Evolutionary conservation across 164 flowering plant species (phyloP).

Genomic region (Stephania cephalantha): DNA sequence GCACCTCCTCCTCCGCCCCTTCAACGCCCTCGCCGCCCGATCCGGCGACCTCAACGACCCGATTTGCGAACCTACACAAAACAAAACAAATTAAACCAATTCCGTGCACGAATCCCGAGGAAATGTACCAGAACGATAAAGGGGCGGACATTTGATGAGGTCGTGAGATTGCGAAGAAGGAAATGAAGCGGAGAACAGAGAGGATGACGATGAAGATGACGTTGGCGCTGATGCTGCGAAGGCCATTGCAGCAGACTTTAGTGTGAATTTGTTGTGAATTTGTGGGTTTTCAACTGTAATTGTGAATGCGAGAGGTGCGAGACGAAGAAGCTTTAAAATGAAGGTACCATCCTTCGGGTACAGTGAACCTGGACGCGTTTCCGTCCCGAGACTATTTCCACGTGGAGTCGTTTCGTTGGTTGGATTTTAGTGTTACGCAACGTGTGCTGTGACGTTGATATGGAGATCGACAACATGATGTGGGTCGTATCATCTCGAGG

Average conservation of each 20-base stretch:
- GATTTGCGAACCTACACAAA: conserved; percentile 31
- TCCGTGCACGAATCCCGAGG: too few species aligned
- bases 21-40: conserved; percentile 14
- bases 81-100: background rate
- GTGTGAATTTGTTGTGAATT: background rate
- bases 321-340: conserved; percentile 13
- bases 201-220: conserved; percentile 29
- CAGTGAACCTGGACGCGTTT: conserved; percentile 79
- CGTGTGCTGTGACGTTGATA: background rate
- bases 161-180: conserved; percentile 10
- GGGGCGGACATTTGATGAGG: background rate
- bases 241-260: background rate
- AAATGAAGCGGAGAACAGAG: conserved; percentile 28
- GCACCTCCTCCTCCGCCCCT: conserved; percentile 32
- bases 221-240: conserved; percentile 36
- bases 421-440: background rate
- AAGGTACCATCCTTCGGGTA: conserved; percentile 23
- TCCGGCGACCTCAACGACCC: conserved; percentile 34
- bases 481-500: too few species aligned
- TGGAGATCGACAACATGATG: too few species aligned
- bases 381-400: conserved; percentile 8
- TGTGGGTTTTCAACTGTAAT: background rate
- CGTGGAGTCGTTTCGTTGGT: conserved; percentile 25
- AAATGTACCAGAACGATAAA: too few species aligned
- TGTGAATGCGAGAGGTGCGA: background rate